Evolutionary conservation across 495 filamentous ascomycete species (phyloP).

Genomic region (Lindgomyces ingoldianus): DNA sequence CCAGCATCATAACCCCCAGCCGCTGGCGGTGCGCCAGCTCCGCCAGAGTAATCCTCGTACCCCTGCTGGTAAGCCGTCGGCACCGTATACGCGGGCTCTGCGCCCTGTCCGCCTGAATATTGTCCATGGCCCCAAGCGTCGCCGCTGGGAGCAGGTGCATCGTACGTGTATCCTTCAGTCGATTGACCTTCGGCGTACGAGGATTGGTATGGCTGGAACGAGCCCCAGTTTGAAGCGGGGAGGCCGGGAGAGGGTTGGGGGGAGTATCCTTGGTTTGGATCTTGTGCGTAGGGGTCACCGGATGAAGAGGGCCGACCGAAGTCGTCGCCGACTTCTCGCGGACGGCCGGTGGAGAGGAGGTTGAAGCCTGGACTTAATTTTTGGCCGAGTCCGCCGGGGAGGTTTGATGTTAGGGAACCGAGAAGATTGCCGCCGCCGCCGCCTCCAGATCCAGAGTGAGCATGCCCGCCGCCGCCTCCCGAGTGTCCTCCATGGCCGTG

Average conservation of each 20-base stretch:
- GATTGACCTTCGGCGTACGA: conserved; percentile 22
- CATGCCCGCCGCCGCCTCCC: conserved; percentile 1
- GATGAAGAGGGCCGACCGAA: too few species aligned
- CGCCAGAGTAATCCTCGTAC: conserved; percentile 38
- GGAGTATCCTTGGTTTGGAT: conserved; percentile 2
- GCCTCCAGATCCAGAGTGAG: conserved; percentile 6
- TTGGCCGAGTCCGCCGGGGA: conserved; percentile 21
- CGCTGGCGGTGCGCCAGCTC: conserved; percentile 1
- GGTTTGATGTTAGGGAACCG: conserved; percentile 1
- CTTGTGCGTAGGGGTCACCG: not conserved
- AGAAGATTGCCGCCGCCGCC: conserved; percentile 13
- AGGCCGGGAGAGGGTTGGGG: conserved; percentile 10
- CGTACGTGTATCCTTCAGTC: conserved; percentile 12
- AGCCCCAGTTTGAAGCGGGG: conserved; percentile 15
- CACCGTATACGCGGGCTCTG: conserved; percentile 35
- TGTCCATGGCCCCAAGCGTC: conserved; percentile 30
- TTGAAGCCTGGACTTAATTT: conserved; percentile 15
- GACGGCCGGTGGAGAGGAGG: conserved; percentile 1
- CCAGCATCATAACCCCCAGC: conserved; percentile 23
- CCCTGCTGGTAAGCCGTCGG: conserved; percentile 46
- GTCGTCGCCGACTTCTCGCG: conserved; percentile 11
- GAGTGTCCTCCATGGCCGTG: not conserved
- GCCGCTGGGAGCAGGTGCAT: conserved; percentile 5
- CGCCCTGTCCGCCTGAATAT: conserved; percentile 26
- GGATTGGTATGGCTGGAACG: conserved; percentile 34